Base-by-base conservation (phyloP, 1,139 yeast genomes). In the Magnusiomyces clavatus region DNA sequence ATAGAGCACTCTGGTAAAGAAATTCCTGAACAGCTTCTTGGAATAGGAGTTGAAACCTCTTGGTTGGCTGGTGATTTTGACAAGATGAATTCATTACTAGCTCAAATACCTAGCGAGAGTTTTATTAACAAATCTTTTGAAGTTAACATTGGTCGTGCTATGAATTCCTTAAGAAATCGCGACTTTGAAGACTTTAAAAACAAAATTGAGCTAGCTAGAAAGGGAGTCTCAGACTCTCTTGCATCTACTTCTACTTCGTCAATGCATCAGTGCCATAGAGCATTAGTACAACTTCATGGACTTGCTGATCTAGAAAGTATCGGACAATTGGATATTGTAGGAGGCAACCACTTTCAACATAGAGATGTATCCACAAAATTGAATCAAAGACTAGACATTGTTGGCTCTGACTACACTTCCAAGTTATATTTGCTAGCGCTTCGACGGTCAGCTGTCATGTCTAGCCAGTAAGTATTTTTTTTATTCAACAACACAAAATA, bases 11-110 rank as follows among this genome's bases (percentile, higher is more conserved):
- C 29, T 36, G 41, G 38, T 20, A n/a, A 38, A 29, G 49, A 49
- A 1, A 36, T 58, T 3, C 59, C 62, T 2, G 58, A 56, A 19
- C 55, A 55, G 12, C 55, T 60, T 46, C 71, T 83, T 1, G 71
- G 77, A 54, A 76, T 83, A 50, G 96, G 92, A 0, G 69, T 88
- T 10, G 86, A 84, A 55, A 85, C 95, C 0, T 80, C 96, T 0
- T 79, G 87, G 60, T 73, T 80, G 36, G 73, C 82, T 1, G 92
- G 92, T 0, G 77, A 80, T 48, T 62, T 78, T 50, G 62, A 65
- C 0, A 74, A 75, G 14, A 65, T 89, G 2, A 65, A 69, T n/a
- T 72, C 74, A 48, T 88, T 96, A 95, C 63, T 77, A 1, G 52
- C 65, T 6, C 60, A 63, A 31, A 62, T 78, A n/a, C 78, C 76